Percentiles rank a stretch among this genome's conserved stretches.
Evolutionary conservation across 169 alveolate species (phyloP).

Genomic region (Miamiensis avidus): DNA sequence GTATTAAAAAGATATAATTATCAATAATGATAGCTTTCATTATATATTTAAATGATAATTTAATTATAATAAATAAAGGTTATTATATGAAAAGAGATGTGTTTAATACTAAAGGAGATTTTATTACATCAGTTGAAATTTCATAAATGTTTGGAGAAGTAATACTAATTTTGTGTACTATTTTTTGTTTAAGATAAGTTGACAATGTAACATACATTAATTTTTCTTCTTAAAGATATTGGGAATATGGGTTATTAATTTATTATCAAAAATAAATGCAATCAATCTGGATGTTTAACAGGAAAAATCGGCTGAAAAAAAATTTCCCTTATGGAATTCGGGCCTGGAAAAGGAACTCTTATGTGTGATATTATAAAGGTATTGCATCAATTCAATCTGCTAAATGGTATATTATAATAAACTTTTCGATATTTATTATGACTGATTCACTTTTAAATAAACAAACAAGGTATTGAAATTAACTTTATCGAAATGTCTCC

Average conservation of each 20-base stretch:
- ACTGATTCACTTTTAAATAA: too few species aligned
- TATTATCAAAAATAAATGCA: conserved; percentile 14
- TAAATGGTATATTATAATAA: conserved; percentile 14
- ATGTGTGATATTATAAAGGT: conserved; percentile 71
- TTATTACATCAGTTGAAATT: conserved; percentile 81
- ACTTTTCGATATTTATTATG: too few species aligned
- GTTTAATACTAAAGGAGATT: conserved; percentile 76
- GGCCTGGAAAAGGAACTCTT: conserved; percentile 81
- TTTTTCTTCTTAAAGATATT: conserved; percentile 34
- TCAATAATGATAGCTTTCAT: background rate
- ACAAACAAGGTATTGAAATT: conserved; percentile 34
- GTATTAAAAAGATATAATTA: conserved; percentile 2
- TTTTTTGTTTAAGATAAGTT: background rate
- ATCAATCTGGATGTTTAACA: conserved; percentile 22
- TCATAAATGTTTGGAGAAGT: conserved; percentile 78
- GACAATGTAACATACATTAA: background rate
- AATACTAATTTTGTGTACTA: background rate
- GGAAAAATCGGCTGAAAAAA: conserved; percentile 18
- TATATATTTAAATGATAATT: too few species aligned
- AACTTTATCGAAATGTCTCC: conserved; percentile 62
- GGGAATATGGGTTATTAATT: conserved; percentile 59
- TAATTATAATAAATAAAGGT: conserved; percentile 34
- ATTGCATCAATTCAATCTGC: conserved; percentile 19
- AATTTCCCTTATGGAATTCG: conserved; percentile 64
- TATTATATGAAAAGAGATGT: conserved; percentile 70